Evolutionary conservation across 331 rosid genomes (phyloP).

Genomic region (Erythrophleum ivorense): DNA sequence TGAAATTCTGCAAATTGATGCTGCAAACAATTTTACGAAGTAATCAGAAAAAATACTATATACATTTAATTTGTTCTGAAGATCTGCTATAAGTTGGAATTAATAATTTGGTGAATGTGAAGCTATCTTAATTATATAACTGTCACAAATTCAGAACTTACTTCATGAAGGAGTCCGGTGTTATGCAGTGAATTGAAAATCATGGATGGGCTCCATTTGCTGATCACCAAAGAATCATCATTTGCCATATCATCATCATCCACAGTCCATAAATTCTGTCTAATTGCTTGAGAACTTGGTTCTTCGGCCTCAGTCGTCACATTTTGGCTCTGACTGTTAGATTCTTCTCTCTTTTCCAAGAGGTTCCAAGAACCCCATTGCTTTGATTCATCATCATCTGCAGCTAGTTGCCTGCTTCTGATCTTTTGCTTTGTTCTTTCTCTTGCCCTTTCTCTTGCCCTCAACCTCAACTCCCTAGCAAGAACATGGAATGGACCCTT

Average conservation of each 20-base stretch:
- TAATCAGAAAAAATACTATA: slow-evolving; percentile 38
- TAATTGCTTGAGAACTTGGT: slow-evolving; percentile 38
- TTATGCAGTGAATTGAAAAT: slow-evolving; percentile 51
- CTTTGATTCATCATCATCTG: slow-evolving; percentile 31
- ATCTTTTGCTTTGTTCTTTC: slow-evolving; percentile 61
- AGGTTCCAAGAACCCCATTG: slow-evolving; percentile 56
- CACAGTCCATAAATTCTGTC: slow-evolving; percentile 29
- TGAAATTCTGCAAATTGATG: slow-evolving; percentile 61
- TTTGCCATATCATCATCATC: slow-evolving; percentile 2
- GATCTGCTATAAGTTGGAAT: too few relatives aligned
- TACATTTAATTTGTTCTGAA: not conserved
- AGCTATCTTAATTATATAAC: not conserved
- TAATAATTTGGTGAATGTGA: not conserved
- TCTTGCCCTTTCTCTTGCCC: slow-evolving; percentile 80
- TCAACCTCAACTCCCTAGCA: slow-evolving; percentile 63
- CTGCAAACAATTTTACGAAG: slow-evolving; percentile 52
- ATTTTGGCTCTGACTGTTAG: slow-evolving; percentile 52
- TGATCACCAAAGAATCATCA: slow-evolving; percentile 47
- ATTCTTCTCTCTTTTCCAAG: slow-evolving; percentile 59
- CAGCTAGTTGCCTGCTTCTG: slow-evolving; percentile 7
- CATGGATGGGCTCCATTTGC: slow-evolving; percentile 64
- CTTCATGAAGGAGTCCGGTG: slow-evolving; percentile 58
- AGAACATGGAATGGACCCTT: slow-evolving; percentile 49
- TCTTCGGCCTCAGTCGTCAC: slow-evolving; percentile 46
- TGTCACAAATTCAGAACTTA: slow-evolving; percentile 47